Percentiles rank a stretch among this genome's conserved stretches.
phyloP scores from a whole-genome alignment of 2,329 filamentous ascomycete genomes.

The Colletotrichum theobromicola region DNA sequence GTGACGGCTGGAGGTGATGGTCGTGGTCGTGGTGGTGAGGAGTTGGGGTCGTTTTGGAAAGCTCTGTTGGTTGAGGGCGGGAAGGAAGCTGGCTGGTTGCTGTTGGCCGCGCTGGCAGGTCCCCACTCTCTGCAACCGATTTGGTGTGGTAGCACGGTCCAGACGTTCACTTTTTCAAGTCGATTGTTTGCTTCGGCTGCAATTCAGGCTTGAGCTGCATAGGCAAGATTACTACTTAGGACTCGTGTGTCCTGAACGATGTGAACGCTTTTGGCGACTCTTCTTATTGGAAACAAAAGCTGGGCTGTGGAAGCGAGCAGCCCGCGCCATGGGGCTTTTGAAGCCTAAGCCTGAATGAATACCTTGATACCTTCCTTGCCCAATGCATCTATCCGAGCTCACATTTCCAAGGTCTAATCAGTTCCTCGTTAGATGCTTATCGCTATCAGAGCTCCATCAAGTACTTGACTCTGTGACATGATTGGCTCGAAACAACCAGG shows the following conservation, averaged over 20 bases:
- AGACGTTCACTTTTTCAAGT: constrained; percentile 24
- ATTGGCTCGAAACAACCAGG: constrained; percentile 7
- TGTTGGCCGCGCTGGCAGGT: background rate
- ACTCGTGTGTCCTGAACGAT: background rate
- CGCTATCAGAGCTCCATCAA: constrained; percentile 8
- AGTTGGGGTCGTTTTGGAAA: constrained; percentile 6
- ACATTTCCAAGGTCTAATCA: background rate
- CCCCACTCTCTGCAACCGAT: constrained; percentile 3
- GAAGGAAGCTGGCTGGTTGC: constrained; percentile 4
- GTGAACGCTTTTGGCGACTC: background rate
- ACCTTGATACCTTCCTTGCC: background rate
- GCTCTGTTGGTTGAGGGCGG: constrained; percentile 18
- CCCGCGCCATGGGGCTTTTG: background rate
- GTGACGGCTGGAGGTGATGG: constrained; percentile 15
- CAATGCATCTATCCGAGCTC: constrained; percentile 1
- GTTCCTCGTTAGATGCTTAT: background rate
- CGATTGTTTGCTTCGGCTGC: background rate
- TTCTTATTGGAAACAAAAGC: background rate
- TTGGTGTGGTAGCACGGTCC: constrained; percentile 22
- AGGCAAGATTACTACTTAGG: background rate
- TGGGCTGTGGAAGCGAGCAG: background rate
- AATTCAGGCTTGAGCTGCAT: background rate
- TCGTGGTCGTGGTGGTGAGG: constrained; percentile 1
- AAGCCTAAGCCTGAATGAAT: background rate
- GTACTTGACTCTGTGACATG: background rate